Conservation (phyloP, 495 filamentous ascomycete genomes). For the Pseudotulostoma volvatum region DNA sequence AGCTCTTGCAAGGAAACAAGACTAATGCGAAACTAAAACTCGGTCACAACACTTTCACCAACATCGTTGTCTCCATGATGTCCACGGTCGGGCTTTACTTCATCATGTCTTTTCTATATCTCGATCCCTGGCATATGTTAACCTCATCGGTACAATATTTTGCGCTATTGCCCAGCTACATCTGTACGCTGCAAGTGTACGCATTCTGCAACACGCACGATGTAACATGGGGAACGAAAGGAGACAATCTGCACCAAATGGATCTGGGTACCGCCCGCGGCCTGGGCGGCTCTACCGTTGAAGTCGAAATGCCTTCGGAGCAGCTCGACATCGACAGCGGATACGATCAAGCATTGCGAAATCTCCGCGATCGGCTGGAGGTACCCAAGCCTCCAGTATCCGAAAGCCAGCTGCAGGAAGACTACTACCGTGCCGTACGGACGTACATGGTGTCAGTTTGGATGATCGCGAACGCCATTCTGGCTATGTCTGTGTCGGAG, state of each 20-base stretch:
- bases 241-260: constrained; percentile 83
- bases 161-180: constrained; percentile 75
- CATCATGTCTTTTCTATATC: constrained; percentile 85
- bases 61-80: constrained; percentile 76
- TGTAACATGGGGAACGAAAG: constrained; percentile 97
- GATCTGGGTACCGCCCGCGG: constrained; percentile 75
- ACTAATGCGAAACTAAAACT: constrained; percentile 33
- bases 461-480: constrained; percentile 81
- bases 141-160: constrained; percentile 91
- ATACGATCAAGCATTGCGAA: constrained; percentile 93
- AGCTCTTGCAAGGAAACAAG: constrained; percentile 42
- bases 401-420: constrained; percentile 81
- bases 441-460: constrained; percentile 98
- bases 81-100: constrained; percentile 93
- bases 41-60: constrained; percentile 81
- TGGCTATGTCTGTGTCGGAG: constrained; percentile 90
- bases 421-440: constrained; percentile 94
- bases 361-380: constrained; percentile 83
- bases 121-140: constrained; percentile 99
- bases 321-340: constrained; percentile 97
- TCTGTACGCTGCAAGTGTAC: constrained; percentile 96
- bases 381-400: constrained; percentile 43
- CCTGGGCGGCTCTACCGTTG: constrained; percentile 48
- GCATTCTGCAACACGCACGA: constrained; percentile 99
- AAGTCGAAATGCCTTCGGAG: constrained; percentile 89